Conservation (phyloP, 768 basidiomycete genomes). For the Trametes villosa region DNA sequence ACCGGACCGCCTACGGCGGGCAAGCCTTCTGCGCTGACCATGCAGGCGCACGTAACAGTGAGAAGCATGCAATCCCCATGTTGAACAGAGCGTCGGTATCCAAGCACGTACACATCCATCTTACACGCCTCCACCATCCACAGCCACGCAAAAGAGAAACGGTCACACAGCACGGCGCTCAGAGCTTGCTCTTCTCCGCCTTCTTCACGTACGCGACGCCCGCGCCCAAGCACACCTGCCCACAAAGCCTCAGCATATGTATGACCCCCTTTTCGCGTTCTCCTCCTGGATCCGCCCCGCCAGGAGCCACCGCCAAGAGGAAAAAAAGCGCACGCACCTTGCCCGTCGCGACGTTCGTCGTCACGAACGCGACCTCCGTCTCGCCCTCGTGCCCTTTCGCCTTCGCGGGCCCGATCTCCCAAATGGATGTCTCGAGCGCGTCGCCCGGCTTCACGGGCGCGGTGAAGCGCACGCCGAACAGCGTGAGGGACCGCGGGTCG, state of each 20-base stretch:
- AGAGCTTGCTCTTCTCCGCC: constrained; percentile 43
- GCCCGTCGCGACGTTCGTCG: constrained; percentile 42
- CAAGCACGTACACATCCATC: neutral
- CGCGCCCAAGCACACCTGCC: constrained; percentile 56
- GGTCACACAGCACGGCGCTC: neutral
- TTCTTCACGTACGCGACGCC: constrained; percentile 63
- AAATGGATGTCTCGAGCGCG: constrained; percentile 70
- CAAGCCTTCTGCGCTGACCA: no score
- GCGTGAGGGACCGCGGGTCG: constrained; percentile 63
- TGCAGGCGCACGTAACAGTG: no score
- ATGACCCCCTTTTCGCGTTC: no score
- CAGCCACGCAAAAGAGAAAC: neutral
- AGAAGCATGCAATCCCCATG: no score
- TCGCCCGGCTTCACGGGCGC: constrained; percentile 86
- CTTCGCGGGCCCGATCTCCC: constrained; percentile 62
- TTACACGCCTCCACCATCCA: neutral
- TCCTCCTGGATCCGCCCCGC: no score
- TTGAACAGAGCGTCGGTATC: no score
- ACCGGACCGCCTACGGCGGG: no score
- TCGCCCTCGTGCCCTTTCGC: constrained; percentile 39
- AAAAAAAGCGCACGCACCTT: no score
- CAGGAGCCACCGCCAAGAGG: no score
- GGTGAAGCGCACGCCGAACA: constrained; percentile 79
- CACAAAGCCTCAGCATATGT: no score
- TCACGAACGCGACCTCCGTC: constrained; percentile 44